Evolutionary conservation across 306 rosid species (phyloP), one percentile per base, ranked within the genome.

Genomic region (Trifolium subterraneum): DNA sequence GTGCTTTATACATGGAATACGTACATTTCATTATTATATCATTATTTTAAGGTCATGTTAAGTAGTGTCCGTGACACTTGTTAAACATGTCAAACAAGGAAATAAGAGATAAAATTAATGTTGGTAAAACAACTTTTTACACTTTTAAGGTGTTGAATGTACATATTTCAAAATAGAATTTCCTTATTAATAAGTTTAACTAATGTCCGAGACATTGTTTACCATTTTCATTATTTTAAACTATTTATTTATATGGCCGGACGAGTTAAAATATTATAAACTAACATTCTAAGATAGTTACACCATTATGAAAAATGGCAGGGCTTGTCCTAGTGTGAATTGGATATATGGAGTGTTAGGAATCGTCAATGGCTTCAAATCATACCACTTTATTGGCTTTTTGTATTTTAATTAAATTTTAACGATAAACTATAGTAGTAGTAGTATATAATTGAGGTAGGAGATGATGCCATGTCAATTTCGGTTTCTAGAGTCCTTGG

Each of bases 321-420:
- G 38, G 15, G 18, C 38, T 4, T 59, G 64, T 58, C 19, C 10
- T 13, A 25, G 11, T 59, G 64, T 59, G 64, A 59, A 58, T 2
- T 5, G 38, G 64, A 58, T 58, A 25, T 12, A 58, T 58, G 64
- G 38, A 58, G 25, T 12, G 10, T 58, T 58, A 25, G 25, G 64
- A 58, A 23, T 47, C 4, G 79, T 79, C 75, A 73, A 60, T 7
- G 71, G 20, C 15, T 16, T 55, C 68, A 44, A 44, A 60, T 64
- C 31, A 72, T 48, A 16, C 20, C 36, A 73, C 70, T 79, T 68
- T 51, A 16, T 25, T 15, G 3, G 18, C 48, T 66, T 59, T 58
- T 59, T 27, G 16, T 19, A 19, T 9, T 52, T 52, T 19, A 19
- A 18, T 50, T n/a, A 27, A 8, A 12, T 6, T 11, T 23, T 56